Base-by-base conservation (phyloP, 495 filamentous ascomycete species). In the Monascus purpureus region DNA sequence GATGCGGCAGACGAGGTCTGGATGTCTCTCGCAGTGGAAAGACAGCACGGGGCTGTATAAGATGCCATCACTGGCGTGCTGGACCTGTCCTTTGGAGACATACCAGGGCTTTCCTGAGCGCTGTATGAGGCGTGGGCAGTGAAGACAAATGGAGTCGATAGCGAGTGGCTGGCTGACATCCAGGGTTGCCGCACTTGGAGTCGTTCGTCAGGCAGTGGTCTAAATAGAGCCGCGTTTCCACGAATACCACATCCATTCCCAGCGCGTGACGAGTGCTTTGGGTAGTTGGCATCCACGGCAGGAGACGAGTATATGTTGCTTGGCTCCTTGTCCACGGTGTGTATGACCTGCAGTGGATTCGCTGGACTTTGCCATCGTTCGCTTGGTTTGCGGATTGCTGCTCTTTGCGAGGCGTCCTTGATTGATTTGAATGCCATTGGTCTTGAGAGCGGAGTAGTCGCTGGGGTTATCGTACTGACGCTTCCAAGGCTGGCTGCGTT, bases 401-500 rank as follows among this genome's bases (percentile, higher is more conserved):
- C 20, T 9, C 5, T 22, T 4, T 5, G 9, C 5, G 20, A 22
- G 20, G 9, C 20, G 4, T 4, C 9, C 4, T 9, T 22, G 20
- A 22, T 22, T 22, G 20, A 9, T 22, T 22, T 22, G 20, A 5
- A 9, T 5, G 20, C 5, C 20, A n/a, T 22, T 22, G 20, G 20
- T 22, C 20, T 4, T 22, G 20, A 4, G 5, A 22, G 20, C 5
- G 20, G 4, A 23, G 19, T 25, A 9, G 6, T 33, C 6, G 28
- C 5, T 12, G 38, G 17, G 14, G 28, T 36, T 9, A 16, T 38
- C 25, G 28, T 36, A 38, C 30, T 33, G 48, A 43, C 19, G 47
- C 27, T 2, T 45, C 37, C n/a, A n/a, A n/a, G n/a, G n/a, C n/a
- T n/a, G n/a, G n/a, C n/a, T n/a, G 43, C 52, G 13, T 42, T 43